These are phyloP conservation scores for Yueomyces sp. DNA, from an alignment of 1,139 yeast species.

Conservation along the genomic window DNA sequence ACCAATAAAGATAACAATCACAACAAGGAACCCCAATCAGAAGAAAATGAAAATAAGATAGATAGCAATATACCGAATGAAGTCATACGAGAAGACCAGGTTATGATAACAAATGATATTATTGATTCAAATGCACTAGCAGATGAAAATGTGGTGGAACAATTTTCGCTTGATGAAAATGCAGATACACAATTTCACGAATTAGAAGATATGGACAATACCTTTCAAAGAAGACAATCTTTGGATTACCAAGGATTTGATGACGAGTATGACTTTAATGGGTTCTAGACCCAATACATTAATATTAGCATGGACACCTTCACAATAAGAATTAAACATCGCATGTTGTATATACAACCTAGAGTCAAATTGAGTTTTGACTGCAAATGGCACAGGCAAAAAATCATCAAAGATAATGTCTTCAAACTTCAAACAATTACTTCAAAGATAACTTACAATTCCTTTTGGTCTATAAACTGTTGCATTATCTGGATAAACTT, in stretches of 20 bases:
- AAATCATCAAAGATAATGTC: too few relatives aligned
- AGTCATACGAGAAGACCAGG: slow-evolving; percentile 2
- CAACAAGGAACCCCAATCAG: background rate
- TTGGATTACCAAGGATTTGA: slow-evolving; percentile 13
- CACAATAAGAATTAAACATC: too few relatives aligned
- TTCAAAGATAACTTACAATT: too few relatives aligned
- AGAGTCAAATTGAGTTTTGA: too few relatives aligned
- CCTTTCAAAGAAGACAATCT: slow-evolving; percentile 23
- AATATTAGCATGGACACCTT: too few relatives aligned
- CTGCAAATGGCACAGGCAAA: too few relatives aligned
- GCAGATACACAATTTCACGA: slow-evolving; percentile 15
- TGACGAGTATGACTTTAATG: background rate
- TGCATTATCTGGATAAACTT: too few relatives aligned
- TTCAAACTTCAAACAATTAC: too few relatives aligned
- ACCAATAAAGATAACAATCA: slow-evolving; percentile 1
- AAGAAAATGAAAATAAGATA: slow-evolving; percentile 3
- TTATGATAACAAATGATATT: slow-evolving; percentile 3
- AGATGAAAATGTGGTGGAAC: slow-evolving; percentile 3
- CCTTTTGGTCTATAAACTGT: too few relatives aligned
- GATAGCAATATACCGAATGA: background rate
- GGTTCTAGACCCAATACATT: background rate
- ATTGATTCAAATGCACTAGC: slow-evolving; percentile 2
- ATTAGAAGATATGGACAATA: slow-evolving; percentile 21
- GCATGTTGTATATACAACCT: too few relatives aligned
- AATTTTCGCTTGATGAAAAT: slow-evolving; percentile 6